Evolutionary conservation across 2,329 filamentous ascomycete genomes (phyloP), one percentile per base, ranked within the genome.

Genomic region (Hypoxylon sp.): DNA sequence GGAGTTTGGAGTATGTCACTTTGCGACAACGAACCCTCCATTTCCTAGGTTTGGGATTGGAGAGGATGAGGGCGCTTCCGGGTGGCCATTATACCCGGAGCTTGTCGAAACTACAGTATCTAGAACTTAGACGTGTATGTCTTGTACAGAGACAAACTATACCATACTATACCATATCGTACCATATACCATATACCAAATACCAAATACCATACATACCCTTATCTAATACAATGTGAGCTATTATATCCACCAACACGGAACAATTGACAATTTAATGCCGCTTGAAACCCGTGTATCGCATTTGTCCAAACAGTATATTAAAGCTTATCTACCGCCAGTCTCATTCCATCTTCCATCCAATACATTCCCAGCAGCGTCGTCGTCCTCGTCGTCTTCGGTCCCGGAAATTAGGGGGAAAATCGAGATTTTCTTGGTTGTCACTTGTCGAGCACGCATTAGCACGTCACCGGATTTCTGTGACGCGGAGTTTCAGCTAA

Each of bases 1-100:
- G 64, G 67, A 63, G 66, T 61, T 58, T 37, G 46, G 62, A 27
- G 53, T 48, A 63, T 59, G 23, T 53, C 53, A 61, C 37, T 50
- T 59, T 43, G 23, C 51, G 30, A 45, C 54, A 32, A 39, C 37
- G n/a, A n/a, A n/a, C n/a, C n/a, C n/a, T n/a, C n/a, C n/a, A n/a
- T n/a, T n/a, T n/a, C n/a, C n/a, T n/a, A n/a, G n/a, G 48, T 37
- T 56, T 29, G 48, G 54, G 12, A 52, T 23, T 46, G 34, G 48
- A 53, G 54, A 29, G 39, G 23, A 27, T 19, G 25, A 27, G 6
- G 25, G 25, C 16, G 37, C 37, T 41, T 7, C 37, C 16, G 37
- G 34, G 34, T n/a, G n/a, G n/a, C 34, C 34, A 39, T n/a, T n/a
- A n/a, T 41, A 11, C 37, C 16, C 37, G n/a, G 37, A 41, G 37